Evolutionary conservation across 2,329 filamentous ascomycete species (phyloP).

Genomic region (Coleophoma cylindrospora): DNA sequence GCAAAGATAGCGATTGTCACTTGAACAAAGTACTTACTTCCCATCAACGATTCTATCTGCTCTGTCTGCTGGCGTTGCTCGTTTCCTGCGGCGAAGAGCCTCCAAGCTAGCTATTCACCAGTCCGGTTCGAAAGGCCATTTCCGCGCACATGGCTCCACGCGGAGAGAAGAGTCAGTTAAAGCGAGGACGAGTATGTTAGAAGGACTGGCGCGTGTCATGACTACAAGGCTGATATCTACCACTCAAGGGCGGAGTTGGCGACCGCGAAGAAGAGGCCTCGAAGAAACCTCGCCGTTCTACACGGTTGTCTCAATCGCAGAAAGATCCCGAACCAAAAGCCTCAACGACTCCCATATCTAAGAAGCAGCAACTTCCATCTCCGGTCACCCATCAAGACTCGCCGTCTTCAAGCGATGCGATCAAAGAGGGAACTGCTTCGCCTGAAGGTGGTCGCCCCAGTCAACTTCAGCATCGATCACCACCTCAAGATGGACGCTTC

Average conservation of each 20-base stretch:
- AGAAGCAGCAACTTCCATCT: constrained; percentile 70
- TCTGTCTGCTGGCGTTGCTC: background rate
- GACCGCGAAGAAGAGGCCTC: constrained; percentile 24
- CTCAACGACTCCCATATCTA: constrained; percentile 53
- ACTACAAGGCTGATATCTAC: constrained; percentile 14
- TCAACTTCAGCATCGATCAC: constrained; percentile 39
- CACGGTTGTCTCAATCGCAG: constrained; percentile 58
- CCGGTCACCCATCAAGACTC: constrained; percentile 69
- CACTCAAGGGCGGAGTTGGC: constrained; percentile 13
- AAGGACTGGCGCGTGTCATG: background rate
- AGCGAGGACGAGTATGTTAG: constrained; percentile 67
- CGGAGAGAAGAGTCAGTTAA: constrained; percentile 77
- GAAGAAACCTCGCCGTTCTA: constrained; percentile 81
- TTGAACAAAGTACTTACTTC: too few species aligned
- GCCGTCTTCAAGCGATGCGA: constrained; percentile 48
- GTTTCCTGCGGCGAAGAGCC: background rate
- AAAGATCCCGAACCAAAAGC: constrained; percentile 20
- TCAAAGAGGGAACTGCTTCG: constrained; percentile 68
- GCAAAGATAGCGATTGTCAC: too few species aligned
- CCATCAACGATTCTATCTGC: background rate
- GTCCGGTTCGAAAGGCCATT: too few species aligned
- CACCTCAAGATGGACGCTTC: constrained; percentile 33
- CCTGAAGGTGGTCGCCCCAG: constrained; percentile 58
- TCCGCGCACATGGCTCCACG: constrained; percentile 38
- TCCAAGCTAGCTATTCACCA: background rate